Base-by-base conservation (phyloP, 306 rosid genomes). In the Quercus mongolica region DNA sequence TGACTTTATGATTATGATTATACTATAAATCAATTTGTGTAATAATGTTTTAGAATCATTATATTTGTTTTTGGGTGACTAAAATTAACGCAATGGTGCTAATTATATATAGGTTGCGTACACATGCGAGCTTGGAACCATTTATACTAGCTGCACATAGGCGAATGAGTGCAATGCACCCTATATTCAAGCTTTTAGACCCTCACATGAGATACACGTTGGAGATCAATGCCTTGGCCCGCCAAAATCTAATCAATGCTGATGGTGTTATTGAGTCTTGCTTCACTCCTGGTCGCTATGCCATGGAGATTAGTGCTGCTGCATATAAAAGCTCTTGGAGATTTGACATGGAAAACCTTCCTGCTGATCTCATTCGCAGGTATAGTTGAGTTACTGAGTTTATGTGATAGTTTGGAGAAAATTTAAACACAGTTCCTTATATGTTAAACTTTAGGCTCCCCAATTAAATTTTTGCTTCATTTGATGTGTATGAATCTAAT, bases 121-220 rank as follows among this genome's bases (percentile, higher is more conserved):
- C 99, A 21, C 99, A 95, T 81, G 97, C 97, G 0, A 26, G 61
- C 81, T 8, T 84, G 79, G 99, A 95, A 31, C 98, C 99, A 17
- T 95, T 95, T 76, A 91, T 95, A 30, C 69, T 95, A 85, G 88
- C 96, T 1, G 95, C 98, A 46, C 97, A 95, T 59, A 85, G 99
- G 74, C 99, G 90, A n/a, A 65, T 95, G 77, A 95, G 99, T 78
- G 94, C 93, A 19, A 86, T 95, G 96, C 99, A 95, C 78, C 99
- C 99, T 0, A 88, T 95, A 12, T 92, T 69, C 80, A 93, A 93
- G 91, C 88, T 95, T 58, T 79, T 95, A 77, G 97, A 93, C 61
- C 99, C 99, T 7, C 99, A 95, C 85, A 95, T 93, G 99, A 84
- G 99, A 78, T 95, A 95, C 71, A 95, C 98, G 0, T 80, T 95